A percentile compares a stretch with the other conserved stretches of the same genome.
Evolutionary conservation across 345 rosid genomes (phyloP).

Genomic region (Citropsis articulata): DNA sequence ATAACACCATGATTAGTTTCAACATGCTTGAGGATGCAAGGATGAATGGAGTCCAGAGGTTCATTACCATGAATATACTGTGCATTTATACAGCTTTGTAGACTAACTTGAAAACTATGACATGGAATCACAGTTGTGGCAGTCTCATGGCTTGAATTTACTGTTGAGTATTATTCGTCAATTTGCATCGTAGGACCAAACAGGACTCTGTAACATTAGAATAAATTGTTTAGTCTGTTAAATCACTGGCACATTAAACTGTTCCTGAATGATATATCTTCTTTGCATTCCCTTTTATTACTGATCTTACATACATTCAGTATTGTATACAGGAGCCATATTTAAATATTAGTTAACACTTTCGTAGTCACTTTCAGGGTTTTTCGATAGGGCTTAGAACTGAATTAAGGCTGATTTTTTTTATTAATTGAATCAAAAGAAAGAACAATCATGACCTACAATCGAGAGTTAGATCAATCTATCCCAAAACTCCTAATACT

Average conservation of each 20-base stretch:
- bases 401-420: too few relatives aligned
- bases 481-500: too few relatives aligned
- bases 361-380: constrained; percentile 22
- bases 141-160: not conserved
- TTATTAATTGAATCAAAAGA: too few relatives aligned
- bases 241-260: not conserved
- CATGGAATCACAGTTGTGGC: too few relatives aligned
- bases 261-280: not conserved
- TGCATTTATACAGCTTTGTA: not conserved
- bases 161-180: not conserved
- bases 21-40: constrained; percentile 96
- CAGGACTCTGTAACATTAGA: too few relatives aligned
- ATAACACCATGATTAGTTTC: constrained; percentile 95
- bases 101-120: not conserved
- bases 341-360: not conserved
- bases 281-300: not conserved
- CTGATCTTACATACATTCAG: not conserved
- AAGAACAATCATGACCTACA: too few relatives aligned
- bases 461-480: too few relatives aligned
- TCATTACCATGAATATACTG: constrained; percentile 7
- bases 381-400: too few relatives aligned
- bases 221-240: too few relatives aligned
- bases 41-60: constrained; percentile 87
- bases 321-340: not conserved
- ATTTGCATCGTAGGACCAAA: not conserved